Evolutionary conservation across 306 rosid genomes (phyloP).

Genomic region (Neltuma alba): DNA sequence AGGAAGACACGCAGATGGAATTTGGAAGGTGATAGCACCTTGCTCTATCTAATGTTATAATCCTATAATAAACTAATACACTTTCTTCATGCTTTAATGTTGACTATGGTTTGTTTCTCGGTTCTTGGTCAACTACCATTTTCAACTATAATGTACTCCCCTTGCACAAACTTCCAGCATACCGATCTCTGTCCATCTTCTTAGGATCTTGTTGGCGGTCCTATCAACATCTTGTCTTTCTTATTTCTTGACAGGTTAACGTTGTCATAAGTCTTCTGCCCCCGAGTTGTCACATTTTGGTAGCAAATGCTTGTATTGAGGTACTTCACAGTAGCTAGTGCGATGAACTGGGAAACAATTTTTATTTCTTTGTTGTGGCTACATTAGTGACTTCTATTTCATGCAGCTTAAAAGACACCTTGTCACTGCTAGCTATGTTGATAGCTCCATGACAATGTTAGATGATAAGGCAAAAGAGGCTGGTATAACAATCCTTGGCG

Average conservation of each 20-base stretch:
- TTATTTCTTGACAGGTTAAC: slow-evolving; percentile 68
- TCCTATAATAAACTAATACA: neutral
- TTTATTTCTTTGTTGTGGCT: slow-evolving; percentile 18
- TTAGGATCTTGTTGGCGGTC: slow-evolving; percentile 20
- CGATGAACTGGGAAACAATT: neutral
- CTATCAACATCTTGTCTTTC: neutral
- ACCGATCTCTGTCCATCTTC: slow-evolving; percentile 23
- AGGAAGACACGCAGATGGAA: slow-evolving; percentile 15
- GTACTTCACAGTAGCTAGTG: slow-evolving; percentile 42
- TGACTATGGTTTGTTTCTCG: neutral
- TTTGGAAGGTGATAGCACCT: slow-evolving; percentile 12
- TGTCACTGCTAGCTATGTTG: slow-evolving; percentile 96
- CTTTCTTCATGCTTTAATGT: slow-evolving; percentile 6
- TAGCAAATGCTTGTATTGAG: slow-evolving; percentile 91
- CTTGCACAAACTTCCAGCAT: neutral
- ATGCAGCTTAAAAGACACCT: slow-evolving; percentile 85
- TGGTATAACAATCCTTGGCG: slow-evolving; percentile 91
- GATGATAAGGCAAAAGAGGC: slow-evolving; percentile 78
- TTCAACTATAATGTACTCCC: slow-evolving; percentile 5
- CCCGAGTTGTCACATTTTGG: slow-evolving; percentile 68
- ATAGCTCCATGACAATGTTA: slow-evolving; percentile 70
- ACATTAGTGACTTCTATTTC: slow-evolving; percentile 31
- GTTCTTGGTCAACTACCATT: neutral
- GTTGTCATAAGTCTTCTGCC: slow-evolving; percentile 91
- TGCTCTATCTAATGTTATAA: slow-evolving; percentile 6